Evolutionary conservation across 148 eudicot genomes (phyloP).

Genomic region (Salicornia ramosissima): DNA sequence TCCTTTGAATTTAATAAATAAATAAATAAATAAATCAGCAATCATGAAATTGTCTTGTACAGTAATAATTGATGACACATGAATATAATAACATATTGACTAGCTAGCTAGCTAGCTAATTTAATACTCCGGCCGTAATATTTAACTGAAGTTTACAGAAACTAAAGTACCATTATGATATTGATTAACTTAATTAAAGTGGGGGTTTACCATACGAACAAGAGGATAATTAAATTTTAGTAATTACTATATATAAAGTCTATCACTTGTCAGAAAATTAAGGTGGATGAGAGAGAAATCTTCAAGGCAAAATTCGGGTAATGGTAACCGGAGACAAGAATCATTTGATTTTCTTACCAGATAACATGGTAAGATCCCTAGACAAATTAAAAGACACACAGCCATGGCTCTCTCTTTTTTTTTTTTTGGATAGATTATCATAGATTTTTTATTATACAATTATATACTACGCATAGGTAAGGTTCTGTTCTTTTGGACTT

Average conservation of each 20-base stretch:
- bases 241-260: slow-evolving; percentile 1
- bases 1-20: slow-evolving; percentile 2
- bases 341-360: slow-evolving; percentile 39
- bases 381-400: slow-evolving; percentile 53
- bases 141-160: slow-evolving; percentile 1
- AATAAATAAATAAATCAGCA: slow-evolving; percentile 3
- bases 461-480: too few species aligned
- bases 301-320: not conserved
- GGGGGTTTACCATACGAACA: not conserved
- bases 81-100: slow-evolving; percentile 3
- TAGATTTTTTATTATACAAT: too few species aligned
- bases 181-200: slow-evolving; percentile 6
- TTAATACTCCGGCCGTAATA: too few species aligned
- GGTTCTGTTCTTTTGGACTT: too few species aligned
- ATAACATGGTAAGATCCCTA: slow-evolving; percentile 83
- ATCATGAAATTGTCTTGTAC: slow-evolving; percentile 25
- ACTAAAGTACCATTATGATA: not conserved
- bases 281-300: slow-evolving; percentile 25
- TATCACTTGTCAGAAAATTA: slow-evolving; percentile 32
- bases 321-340: slow-evolving; percentile 46
- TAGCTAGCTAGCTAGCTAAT: too few species aligned
- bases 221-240: slow-evolving; percentile 14
- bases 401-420: slow-evolving; percentile 34
- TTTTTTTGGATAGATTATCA: slow-evolving; percentile 27
- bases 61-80: slow-evolving; percentile 24